Percentiles rank a stretch among this genome's conserved stretches.
phyloP scores from a whole-genome alignment of 805 yeast genomes.

The Crinitomyces ghanaensis region DNA sequence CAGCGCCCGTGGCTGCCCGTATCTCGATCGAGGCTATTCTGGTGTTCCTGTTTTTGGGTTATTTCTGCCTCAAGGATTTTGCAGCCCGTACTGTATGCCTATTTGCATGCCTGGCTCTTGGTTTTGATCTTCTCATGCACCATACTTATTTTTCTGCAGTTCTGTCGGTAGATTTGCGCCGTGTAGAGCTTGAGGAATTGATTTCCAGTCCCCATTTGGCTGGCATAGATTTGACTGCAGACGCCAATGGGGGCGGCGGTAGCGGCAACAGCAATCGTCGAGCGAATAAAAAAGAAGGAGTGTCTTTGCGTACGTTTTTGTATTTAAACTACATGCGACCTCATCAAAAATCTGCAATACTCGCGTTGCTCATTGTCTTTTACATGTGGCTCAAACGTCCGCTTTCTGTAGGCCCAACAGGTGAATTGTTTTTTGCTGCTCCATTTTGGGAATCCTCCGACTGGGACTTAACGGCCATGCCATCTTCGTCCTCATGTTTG shows the following conservation, averaged over 20 bases:
- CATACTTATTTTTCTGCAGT: constrained; percentile 55
- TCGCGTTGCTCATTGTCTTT: constrained; percentile 1
- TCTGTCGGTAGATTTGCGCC: constrained; percentile 52
- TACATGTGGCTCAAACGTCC: constrained; percentile 6
- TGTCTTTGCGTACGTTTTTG: constrained; percentile 8
- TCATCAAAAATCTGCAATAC: constrained; percentile 4
- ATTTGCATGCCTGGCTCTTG: constrained; percentile 37
- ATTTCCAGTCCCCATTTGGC: background rate
- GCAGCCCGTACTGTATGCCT: constrained; percentile 23
- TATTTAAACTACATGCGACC: constrained; percentile 15
- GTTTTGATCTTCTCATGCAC: constrained; percentile 50
- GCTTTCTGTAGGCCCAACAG: background rate
- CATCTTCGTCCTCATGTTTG: background rate
- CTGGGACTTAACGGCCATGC: background rate
- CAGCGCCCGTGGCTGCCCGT: constrained; percentile 19
- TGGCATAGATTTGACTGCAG: background rate
- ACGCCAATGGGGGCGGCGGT: background rate
- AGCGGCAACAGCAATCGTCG: background rate
- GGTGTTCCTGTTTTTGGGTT: background rate
- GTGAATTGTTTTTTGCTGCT: constrained; percentile 3
- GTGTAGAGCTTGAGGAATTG: constrained; percentile 50
- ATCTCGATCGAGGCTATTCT: background rate
- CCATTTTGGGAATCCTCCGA: background rate
- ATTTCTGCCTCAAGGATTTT: constrained; percentile 5
- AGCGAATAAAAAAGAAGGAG: background rate